Conservation (phyloP, 2,329 filamentous ascomycete species). For the Penicillium corylophilum region DNA sequence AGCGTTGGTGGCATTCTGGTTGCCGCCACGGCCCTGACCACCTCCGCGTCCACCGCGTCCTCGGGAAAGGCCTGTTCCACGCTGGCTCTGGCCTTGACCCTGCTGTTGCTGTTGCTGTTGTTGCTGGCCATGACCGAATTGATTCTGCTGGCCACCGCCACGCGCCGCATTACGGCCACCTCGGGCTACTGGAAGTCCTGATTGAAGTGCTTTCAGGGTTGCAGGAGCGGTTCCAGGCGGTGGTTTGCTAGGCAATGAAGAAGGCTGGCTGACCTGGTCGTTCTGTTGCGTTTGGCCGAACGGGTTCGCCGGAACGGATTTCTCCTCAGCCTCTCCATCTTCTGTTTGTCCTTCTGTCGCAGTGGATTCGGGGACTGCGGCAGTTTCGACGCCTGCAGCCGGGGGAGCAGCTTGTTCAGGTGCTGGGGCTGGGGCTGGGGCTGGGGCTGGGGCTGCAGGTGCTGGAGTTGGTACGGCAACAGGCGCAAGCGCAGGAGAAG, state of each 20-base stretch:
- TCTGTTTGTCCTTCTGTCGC: constrained; percentile 12
- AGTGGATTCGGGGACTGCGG: constrained; percentile 11
- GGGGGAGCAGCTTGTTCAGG: constrained; percentile 5
- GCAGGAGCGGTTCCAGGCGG: constrained; percentile 40
- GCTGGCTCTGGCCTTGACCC: constrained; percentile 24
- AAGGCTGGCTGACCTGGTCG: constrained; percentile 21
- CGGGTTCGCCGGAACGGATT: constrained; percentile 19
- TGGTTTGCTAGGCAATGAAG: constrained; percentile 34
- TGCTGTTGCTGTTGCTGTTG: constrained; percentile 31
- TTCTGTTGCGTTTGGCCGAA: constrained; percentile 29
- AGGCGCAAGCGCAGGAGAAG: constrained; percentile 19
- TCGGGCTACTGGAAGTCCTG: constrained; percentile 46
- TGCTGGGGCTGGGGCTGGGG: constrained; percentile 12
- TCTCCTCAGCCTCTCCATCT: constrained; percentile 16
- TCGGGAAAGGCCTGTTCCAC: constrained; percentile 42
- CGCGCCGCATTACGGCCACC: constrained; percentile 41
- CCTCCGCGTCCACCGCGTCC: constrained; percentile 47
- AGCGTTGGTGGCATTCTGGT: constrained; percentile 37
- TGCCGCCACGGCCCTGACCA: constrained; percentile 36
- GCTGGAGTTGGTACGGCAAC: constrained; percentile 5
- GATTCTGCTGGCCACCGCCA: constrained; percentile 36
- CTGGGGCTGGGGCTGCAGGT: constrained; percentile 9
- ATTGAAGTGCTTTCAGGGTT: constrained; percentile 45
- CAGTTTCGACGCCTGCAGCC: constrained; percentile 6
- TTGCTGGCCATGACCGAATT: constrained; percentile 28